Evolutionary conservation across 2,329 filamentous ascomycete genomes (phyloP).

Genomic region (Pyrenochaeta sp.): DNA sequence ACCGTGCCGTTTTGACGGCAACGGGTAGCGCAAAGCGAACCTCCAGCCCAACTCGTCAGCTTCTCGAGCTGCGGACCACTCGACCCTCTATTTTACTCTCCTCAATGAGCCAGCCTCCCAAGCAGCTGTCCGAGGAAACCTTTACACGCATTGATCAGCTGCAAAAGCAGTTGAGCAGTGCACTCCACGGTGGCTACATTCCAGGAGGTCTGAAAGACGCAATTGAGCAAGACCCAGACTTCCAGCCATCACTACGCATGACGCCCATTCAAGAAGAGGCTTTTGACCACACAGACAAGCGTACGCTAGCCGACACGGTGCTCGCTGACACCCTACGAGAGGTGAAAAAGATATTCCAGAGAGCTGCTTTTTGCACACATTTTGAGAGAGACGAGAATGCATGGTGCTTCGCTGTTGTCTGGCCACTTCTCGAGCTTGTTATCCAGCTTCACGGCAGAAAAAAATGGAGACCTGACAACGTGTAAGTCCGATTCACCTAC

Average conservation of each 20-base stretch:
- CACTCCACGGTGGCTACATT: slow-evolving; percentile 12
- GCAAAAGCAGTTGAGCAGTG: slow-evolving; percentile 2
- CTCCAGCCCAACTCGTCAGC: slow-evolving; percentile 11
- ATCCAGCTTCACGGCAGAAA: slow-evolving; percentile 21
- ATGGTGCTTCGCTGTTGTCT: slow-evolving; percentile 25
- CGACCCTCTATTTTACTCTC: slow-evolving; percentile 12
- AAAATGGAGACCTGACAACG: slow-evolving; percentile 23
- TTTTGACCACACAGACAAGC: slow-evolving; percentile 14
- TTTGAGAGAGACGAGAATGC: slow-evolving; percentile 24
- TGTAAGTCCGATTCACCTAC: slow-evolving; percentile 17
- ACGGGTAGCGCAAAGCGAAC: slow-evolving; percentile 12
- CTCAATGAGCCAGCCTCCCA: slow-evolving; percentile 8
- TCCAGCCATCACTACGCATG: slow-evolving; percentile 8
- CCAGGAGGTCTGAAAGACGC: slow-evolving; percentile 8
- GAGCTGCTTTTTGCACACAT: slow-evolving; percentile 22
- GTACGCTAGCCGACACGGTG: slow-evolving; percentile 14
- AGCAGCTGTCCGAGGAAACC: slow-evolving; percentile 8
- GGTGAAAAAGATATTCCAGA: slow-evolving; percentile 22
- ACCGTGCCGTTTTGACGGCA: slow-evolving; percentile 4
- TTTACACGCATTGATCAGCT: slow-evolving; percentile 8
- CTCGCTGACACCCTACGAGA: slow-evolving; percentile 14
- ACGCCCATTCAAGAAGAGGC: slow-evolving; percentile 17
- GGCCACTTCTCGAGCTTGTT: slow-evolving; percentile 24
- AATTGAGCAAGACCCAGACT: slow-evolving; percentile 13
- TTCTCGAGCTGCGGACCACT: slow-evolving; percentile 15